phyloP scores from a whole-genome alignment of 2,329 filamentous ascomycete genomes.

The Diplodia seriata region DNA sequence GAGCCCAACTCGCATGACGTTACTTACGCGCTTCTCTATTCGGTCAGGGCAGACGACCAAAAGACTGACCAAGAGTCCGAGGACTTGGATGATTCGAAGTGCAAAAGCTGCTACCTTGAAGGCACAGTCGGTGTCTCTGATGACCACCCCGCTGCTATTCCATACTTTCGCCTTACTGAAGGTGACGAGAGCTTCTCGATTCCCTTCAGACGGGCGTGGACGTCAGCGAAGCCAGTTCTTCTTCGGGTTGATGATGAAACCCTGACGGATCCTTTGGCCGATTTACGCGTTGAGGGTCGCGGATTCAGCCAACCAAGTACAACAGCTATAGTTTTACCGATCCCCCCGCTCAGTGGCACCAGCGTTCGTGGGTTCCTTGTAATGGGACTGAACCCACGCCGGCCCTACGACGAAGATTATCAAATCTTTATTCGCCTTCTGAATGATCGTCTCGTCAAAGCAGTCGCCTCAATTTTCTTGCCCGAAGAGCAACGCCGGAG shows the following conservation, averaged over 20 bases:
- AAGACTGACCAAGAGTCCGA: neutral
- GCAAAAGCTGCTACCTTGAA: conserved; percentile 29
- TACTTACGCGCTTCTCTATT: conserved; percentile 27
- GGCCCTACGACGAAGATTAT: conserved; percentile 32
- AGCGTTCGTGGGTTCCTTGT: conserved; percentile 28
- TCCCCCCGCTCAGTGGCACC: conserved; percentile 30
- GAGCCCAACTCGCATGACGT: conserved; percentile 31
- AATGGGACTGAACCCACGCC: conserved; percentile 24
- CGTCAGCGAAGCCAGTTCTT: conserved; percentile 26
- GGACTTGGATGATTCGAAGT: neutral
- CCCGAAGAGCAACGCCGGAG: conserved; percentile 28
- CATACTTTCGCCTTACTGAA: conserved; percentile 25
- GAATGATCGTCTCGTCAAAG: conserved; percentile 30
- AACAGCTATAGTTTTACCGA: conserved; percentile 17
- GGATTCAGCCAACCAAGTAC: conserved; percentile 25
- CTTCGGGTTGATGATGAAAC: neutral
- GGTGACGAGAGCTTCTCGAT: conserved; percentile 12
- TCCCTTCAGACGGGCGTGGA: conserved; percentile 30
- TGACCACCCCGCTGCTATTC: conserved; percentile 13
- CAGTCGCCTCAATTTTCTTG: conserved; percentile 26
- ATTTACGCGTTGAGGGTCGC: neutral
- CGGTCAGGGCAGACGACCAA: conserved; percentile 1
- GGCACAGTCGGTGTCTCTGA: conserved; percentile 18
- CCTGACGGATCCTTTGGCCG: neutral
- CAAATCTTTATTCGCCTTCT: conserved; percentile 26